phyloP scores from a whole-genome alignment of 306 rosid species.

The Trifolium fragiferum region DNA sequence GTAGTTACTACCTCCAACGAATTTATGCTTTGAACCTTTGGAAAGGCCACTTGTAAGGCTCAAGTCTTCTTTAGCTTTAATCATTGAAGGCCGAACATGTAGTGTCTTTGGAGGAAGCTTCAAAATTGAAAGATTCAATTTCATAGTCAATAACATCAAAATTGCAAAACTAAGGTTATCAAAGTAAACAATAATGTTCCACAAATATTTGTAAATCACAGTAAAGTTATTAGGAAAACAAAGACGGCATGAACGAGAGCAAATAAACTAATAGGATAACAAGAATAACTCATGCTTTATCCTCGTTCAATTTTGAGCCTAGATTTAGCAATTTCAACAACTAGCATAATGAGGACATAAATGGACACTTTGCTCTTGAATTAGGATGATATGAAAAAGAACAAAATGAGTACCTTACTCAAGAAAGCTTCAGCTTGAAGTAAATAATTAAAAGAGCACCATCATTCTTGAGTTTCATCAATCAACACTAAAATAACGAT shows the following conservation, averaged over 20 bases:
- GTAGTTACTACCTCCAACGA: constrained; percentile 75
- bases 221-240: no score
- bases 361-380: no score
- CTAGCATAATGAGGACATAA: no score
- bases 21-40: constrained; percentile 48
- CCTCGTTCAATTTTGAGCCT: constrained; percentile 48
- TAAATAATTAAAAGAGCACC: no score
- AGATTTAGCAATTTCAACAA: no score
- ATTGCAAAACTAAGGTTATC: not conserved
- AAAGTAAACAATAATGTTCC: constrained; percentile 4
- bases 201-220: not conserved
- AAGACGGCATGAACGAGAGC: no score
- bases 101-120: constrained; percentile 76
- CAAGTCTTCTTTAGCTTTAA: constrained; percentile 62
- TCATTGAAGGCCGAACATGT: constrained; percentile 72
- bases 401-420: no score
- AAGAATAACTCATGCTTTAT: not conserved
- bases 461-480: no score
- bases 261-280: not conserved
- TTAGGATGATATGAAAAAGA: no score
- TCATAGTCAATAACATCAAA: no score
- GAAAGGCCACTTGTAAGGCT: not conserved
- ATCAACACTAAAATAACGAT: no score
- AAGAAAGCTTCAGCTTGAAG: no score
- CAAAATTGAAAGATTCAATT: constrained; percentile 34